Evolutionary conservation across 2,329 filamentous ascomycete genomes (phyloP), one percentile per base, ranked within the genome.

Genomic region (Sphaceloma murrayae): DNA sequence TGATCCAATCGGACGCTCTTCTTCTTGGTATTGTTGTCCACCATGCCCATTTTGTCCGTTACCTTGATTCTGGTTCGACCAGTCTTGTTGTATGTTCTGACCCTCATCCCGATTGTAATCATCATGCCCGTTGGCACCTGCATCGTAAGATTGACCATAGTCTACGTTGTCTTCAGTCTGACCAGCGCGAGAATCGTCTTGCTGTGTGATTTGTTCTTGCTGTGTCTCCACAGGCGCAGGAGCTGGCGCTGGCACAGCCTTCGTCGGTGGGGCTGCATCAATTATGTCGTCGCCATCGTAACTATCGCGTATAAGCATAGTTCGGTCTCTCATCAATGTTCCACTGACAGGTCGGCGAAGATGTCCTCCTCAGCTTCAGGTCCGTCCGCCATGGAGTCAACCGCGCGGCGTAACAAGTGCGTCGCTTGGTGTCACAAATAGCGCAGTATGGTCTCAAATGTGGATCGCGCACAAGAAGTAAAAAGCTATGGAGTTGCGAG

Each of bases 361-460:
- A 94, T 83, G 73, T 94, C 87, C 59, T 94, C 88, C 55, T 94
- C 87, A 54, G 86, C 80, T 54, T 85, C 84, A 58, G 88, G 42
- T 9, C 42, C 84, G 43, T 91, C 85, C 36, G 84, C 78, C 85
- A 89, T 91, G 56, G 39, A 72, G 62, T 21, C 16, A 33, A 5
- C 7, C 29, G 22, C 6, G 19, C 16, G 10, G 19, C 19, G 19
- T 19, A 40, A 22, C 19, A 19, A 36, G 17, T 36, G 3, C 4
- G 33, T 22, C 17, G 14, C 16, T 4, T 10, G 16, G 36, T 19
- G 10, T 11, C 18, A 11, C 33, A 17, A 36, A 11, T 4, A 11
- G 13, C 16, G 33, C 33, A 19, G 6, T 21, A 22, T 21, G 33
- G 3, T 14, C 16, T n/a, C n/a, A n/a, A n/a, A n/a, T n/a, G n/a